Percentiles rank a stretch among this genome's conserved stretches.
These are phyloP conservation scores for Fusarium luffae DNA, from an alignment of 2,329 filamentous ascomycete genomes.

Conservation along the genomic window DNA sequence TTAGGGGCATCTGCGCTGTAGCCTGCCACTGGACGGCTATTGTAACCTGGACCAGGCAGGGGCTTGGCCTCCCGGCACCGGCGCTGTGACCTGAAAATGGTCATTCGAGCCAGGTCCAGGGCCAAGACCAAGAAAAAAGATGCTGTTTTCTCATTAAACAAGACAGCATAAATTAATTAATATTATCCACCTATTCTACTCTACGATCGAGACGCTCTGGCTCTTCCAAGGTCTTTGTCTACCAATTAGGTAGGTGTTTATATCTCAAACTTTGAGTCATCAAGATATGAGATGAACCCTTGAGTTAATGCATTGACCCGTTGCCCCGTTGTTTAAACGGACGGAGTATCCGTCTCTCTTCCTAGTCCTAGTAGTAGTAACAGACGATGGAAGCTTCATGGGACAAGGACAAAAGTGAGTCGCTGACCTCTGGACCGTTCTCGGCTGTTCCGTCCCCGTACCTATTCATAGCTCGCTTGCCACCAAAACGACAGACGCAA, in stretches of 20 bases:
- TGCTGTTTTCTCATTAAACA: conserved; percentile 27
- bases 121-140: conserved; percentile 5
- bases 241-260: not conserved
- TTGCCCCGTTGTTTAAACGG: not conserved
- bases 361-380: not conserved
- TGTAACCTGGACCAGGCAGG: conserved; percentile 8
- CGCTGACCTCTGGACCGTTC: conserved; percentile 17
- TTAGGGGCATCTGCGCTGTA: conserved; percentile 21
- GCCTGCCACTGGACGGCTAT: not conserved
- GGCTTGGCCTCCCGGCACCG: conserved; percentile 10
- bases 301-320: conserved; percentile 36
- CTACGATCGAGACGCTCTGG: conserved; percentile 5
- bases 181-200: not conserved
- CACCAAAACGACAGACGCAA: conserved; percentile 19
- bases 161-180: conserved; percentile 27
- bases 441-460: conserved; percentile 21
- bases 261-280: conserved; percentile 13
- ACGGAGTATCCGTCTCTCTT: not conserved
- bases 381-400: not conserved
- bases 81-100: conserved; percentile 41
- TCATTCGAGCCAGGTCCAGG: conserved; percentile 27
- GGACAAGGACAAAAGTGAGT: not conserved
- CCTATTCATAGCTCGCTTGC: conserved; percentile 39
- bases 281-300: conserved; percentile 13
- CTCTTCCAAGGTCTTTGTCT: conserved; percentile 24